Percentiles rank a stretch among this genome's conserved stretches.
Evolutionary conservation across 169 alveolate species (phyloP).

Genomic region (Eimeria brunetti): DNA sequence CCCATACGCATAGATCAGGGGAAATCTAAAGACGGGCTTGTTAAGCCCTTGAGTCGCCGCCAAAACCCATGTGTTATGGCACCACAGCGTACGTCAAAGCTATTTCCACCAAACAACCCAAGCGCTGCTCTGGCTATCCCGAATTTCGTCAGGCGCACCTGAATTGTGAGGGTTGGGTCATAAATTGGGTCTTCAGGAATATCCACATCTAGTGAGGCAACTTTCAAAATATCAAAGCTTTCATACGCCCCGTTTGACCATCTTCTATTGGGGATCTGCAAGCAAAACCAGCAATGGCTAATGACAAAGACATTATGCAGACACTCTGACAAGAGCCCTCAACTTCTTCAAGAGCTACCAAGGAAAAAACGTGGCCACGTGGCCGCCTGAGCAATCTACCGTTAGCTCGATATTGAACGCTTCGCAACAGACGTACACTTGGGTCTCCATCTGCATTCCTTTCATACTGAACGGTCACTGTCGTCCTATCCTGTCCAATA

Average conservation of each 20-base stretch:
- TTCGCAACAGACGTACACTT: conserved; percentile 1
- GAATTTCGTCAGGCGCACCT: conserved; percentile 41
- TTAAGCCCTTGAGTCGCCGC: background rate
- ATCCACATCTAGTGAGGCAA: conserved; percentile 86
- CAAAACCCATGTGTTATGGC: background rate
- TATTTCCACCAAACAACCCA: background rate
- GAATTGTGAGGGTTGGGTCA: conserved; percentile 91
- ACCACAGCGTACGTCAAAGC: background rate
- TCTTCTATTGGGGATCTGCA: conserved; percentile 84
- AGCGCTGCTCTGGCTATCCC: background rate
- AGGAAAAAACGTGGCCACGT: background rate
- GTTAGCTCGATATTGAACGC: background rate
- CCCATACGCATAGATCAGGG: background rate
- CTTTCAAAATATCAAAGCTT: conserved; percentile 91
- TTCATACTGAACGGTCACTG: conserved; percentile 37
- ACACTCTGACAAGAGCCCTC: background rate
- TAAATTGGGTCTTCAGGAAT: conserved; percentile 91
- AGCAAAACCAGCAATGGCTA: background rate
- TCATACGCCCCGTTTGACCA: conserved; percentile 87
- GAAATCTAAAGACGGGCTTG: background rate
- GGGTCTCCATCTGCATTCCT: conserved; percentile 76
- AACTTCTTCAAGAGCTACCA: background rate
- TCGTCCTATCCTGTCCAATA: conserved; percentile 51
- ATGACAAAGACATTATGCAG: background rate
- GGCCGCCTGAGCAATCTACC: background rate